Percentiles rank a stretch among this genome's conserved stretches.
Conservation (phyloP, 768 basidiomycete species). For the Boletellus emodensis region DNA sequence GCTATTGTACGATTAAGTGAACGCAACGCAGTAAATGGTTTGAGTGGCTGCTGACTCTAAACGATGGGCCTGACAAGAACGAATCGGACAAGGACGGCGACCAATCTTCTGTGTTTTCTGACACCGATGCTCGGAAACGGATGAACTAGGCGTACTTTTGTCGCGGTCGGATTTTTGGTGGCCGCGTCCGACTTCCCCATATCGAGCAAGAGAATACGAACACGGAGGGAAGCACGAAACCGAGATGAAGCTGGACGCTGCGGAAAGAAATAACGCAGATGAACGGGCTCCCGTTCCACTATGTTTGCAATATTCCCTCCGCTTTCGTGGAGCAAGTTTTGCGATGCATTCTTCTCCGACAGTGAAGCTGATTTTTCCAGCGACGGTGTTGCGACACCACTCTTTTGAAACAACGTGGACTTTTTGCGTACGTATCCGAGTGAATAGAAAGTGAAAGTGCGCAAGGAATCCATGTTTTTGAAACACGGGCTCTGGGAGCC, state of each 20-base stretch:
- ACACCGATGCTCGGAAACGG: constrained; percentile 12
- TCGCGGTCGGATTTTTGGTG: not conserved
- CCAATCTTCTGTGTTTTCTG: constrained; percentile 16
- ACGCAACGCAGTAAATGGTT: constrained; percentile 15
- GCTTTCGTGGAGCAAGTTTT: constrained; percentile 1
- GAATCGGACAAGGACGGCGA: constrained; percentile 22
- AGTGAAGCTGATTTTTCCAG: too few species aligned
- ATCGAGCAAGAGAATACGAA: not conserved
- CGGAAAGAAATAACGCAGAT: not conserved
- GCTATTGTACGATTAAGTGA: constrained; percentile 28
- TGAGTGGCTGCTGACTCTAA: constrained; percentile 20
- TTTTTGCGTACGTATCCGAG: too few species aligned
- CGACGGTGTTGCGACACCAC: too few species aligned
- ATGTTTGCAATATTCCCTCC: not conserved
- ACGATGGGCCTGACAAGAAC: constrained; percentile 21
- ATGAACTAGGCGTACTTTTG: constrained; percentile 12
- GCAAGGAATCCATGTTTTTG: too few species aligned
- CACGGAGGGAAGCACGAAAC: not conserved
- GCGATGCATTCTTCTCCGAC: too few species aligned
- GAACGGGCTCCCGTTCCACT: not conserved
- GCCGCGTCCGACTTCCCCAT: constrained; percentile 6
- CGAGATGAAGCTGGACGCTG: not conserved
- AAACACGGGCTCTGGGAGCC: too few species aligned
- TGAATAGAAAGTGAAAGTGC: too few species aligned
- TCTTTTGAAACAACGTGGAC: too few species aligned